Conservation (phyloP, 768 basidiomycete genomes). For the Amanita rubescens region DNA sequence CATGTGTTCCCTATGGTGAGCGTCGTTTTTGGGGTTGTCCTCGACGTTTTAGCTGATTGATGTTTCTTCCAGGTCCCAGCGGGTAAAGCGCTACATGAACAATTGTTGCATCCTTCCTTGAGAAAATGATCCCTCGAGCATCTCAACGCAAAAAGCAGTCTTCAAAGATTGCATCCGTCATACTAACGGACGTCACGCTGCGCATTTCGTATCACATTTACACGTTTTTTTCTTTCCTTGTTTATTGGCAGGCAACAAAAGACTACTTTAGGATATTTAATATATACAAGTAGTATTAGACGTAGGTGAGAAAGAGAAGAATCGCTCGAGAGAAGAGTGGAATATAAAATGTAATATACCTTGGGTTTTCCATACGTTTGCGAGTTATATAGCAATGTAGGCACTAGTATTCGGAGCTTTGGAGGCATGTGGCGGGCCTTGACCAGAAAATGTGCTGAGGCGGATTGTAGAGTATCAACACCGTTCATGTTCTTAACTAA, state of each 20-base stretch:
- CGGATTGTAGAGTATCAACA: too few species aligned
- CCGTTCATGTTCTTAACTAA: too few species aligned
- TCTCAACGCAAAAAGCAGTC: conserved; percentile 22
- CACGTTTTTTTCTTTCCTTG: not conserved
- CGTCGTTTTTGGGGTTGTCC: not conserved
- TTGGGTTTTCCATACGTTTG: too few species aligned
- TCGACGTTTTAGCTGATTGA: conserved; percentile 4
- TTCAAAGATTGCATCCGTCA: conserved; percentile 24
- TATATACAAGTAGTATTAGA: not conserved
- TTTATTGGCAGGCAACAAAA: not conserved
- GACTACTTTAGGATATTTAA: not conserved
- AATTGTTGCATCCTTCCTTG: conserved; percentile 66
- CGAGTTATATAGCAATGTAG: too few species aligned
- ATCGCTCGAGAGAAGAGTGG: not conserved
- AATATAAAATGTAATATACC: not conserved
- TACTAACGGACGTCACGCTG: too few species aligned
- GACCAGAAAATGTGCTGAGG: too few species aligned
- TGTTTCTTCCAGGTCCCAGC: conserved; percentile 58
- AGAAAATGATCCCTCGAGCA: not conserved
- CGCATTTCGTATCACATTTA: not conserved
- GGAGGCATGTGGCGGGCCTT: too few species aligned
- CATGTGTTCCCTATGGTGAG: conserved; percentile 89
- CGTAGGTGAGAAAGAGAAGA: not conserved
- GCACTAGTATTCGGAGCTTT: too few species aligned
- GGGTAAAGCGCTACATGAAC: conserved; percentile 92